Conservation (phyloP, 352 stramenopile species). For the Phytophthora pseudosyringae region DNA sequence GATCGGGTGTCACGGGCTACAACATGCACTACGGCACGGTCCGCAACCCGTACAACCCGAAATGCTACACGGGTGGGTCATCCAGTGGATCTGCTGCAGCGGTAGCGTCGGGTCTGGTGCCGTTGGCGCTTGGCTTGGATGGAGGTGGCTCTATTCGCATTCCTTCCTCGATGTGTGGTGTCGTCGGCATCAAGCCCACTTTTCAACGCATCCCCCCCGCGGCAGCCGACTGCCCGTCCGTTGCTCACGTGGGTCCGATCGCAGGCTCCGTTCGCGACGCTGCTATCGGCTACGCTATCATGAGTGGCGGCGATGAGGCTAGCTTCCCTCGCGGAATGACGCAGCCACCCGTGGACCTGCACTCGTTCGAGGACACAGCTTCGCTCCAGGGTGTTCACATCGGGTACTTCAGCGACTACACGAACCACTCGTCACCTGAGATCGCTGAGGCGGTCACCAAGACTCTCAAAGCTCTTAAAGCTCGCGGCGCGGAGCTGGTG, state of each 20-base stretch:
- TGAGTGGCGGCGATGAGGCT: constrained; percentile 64
- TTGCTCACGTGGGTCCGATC: constrained; percentile 85
- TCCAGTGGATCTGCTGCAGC: constrained; percentile 90
- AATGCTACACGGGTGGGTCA: constrained; percentile 90
- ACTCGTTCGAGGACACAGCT: constrained; percentile 63
- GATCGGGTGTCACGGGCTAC: constrained; percentile 75
- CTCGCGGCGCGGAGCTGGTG: constrained; percentile 73
- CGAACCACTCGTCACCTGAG: constrained; percentile 73
- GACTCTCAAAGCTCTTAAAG: constrained; percentile 58
- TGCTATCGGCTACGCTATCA: constrained; percentile 85
- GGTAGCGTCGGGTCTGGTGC: constrained; percentile 89
- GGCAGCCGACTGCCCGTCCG: constrained; percentile 57
- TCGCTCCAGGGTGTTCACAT: constrained; percentile 74
- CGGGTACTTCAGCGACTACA: constrained; percentile 79
- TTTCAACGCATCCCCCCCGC: constrained; percentile 80
- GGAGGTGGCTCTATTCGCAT: constrained; percentile 92
- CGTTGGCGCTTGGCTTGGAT: constrained; percentile 87
- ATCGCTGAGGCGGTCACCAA: constrained; percentile 54
- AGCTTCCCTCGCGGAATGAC: constrained; percentile 49
- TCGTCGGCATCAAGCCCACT: constrained; percentile 90
- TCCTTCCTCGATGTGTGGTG: constrained; percentile 86
- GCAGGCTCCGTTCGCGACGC: constrained; percentile 79
- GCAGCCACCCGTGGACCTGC: constrained; percentile 57
- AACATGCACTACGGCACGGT: constrained; percentile 78
- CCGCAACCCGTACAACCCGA: constrained; percentile 87